Evolutionary conservation across 225 moss, liverwort and hornwort species (phyloP), one percentile per base, ranked within the genome.

Genomic region (Neckera pumila): DNA sequence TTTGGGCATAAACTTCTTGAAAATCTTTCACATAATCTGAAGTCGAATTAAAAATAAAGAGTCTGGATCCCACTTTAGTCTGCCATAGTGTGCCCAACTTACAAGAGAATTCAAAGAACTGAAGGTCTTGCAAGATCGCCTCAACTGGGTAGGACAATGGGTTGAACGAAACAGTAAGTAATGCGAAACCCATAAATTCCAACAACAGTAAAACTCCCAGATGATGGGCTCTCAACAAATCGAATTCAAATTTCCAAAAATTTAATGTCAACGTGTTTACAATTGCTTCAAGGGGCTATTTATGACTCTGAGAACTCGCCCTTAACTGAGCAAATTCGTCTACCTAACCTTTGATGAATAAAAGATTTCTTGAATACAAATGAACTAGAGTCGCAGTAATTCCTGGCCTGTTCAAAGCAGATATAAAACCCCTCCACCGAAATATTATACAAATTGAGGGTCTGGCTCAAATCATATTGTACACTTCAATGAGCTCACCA

Each of bases 401-500:
- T 76, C 63, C 30, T 53, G 61, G 43, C 51, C 11, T 84, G 75
- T 62, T 66, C 49, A 74, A 82, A 26, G 75, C 54, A 86, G 65
- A 80, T 36, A n/a, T 17, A 59, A 84, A 80, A 61, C 5, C 17
- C 45, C 26, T 67, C 58, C 30, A 81, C 81, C 78, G 76, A 19
- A 42, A 59, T 51, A 86, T 34, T 58, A 45, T 89, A 91, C 91
- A 89, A 82, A 73, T 45, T 75, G 14, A 21, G 42, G 53, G 81
- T 61, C n/a, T 53, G 71, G 65, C 73, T 84, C 84, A 89, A 65
- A 85, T 89, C 83, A 76, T 94, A 30, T 86, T 80, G 83, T 91
- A 86, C 78, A 95, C 94, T 93, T 95, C 95, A 53, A 96, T 84
- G 36, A 94, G 89, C 83, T 95, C 96, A 81, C 88, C 91, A 25